Conservation (phyloP, 176 grass and related monocot species). For the Avena atlantica region DNA sequence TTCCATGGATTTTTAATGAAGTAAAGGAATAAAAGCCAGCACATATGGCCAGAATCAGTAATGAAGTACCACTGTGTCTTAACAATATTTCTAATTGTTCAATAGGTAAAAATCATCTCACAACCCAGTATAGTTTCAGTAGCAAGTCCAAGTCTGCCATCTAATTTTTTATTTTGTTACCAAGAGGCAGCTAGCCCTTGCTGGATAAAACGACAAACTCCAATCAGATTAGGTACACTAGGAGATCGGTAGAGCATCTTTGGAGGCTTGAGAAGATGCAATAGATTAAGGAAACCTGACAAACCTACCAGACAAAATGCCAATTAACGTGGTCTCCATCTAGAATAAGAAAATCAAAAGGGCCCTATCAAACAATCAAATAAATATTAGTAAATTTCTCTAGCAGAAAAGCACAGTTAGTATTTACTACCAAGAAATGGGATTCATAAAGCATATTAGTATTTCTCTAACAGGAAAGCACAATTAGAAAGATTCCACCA, state of each 20-base stretch:
- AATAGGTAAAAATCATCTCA: neutral
- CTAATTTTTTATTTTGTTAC: neutral
- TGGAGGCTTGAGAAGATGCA: neutral
- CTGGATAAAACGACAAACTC: neutral
- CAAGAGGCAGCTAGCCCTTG: neutral
- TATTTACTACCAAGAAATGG: too few species aligned
- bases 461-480: too few species aligned
- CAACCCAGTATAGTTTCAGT: neutral
- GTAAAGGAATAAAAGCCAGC: neutral
- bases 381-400: too few species aligned
- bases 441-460: too few species aligned
- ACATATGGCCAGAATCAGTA: neutral
- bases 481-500: neutral
- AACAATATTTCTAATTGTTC: neutral
- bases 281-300: neutral
- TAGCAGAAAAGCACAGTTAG: too few species aligned
- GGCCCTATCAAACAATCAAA: too few species aligned
- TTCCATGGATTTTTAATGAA: neutral
- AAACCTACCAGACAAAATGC: neutral
- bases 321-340: neutral
- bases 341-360: neutral
- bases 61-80: neutral
- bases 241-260: neutral
- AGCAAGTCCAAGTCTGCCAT: neutral
- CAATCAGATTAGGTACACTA: neutral